Evolutionary conservation across 768 basidiomycete species (phyloP), one percentile per base, ranked within the genome.

Genomic region (Rhodotorula graminis): DNA sequence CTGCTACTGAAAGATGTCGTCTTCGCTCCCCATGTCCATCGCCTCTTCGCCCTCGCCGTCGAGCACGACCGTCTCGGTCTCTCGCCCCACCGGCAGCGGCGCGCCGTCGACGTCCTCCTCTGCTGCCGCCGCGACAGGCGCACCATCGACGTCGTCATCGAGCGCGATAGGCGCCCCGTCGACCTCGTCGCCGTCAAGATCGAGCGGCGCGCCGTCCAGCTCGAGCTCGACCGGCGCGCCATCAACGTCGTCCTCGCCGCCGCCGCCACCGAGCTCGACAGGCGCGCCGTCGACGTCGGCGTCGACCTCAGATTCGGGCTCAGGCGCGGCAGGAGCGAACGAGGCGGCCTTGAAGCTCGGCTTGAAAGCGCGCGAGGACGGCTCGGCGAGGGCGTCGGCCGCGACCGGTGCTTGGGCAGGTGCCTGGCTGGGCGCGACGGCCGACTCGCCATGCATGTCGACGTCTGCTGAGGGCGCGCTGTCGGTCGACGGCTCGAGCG

Each of bases 71-170:
- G 29, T 57, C 40, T 29, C 42, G 2, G 42, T 37, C 23, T 23
- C 10, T 42, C 19, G 18, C 27, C 1, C 53, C 42, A 23, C 12
- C 49, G 76, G 57, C 27, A 42, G 12, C 58, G 76, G 57, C 27
- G 50, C 67, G 46, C 61, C 73, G 52, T 74, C 69, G 18, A 67
- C 21, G 58, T 71, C 73, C 15, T 56, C 67, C 10, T 72, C 33
- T 19, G 18, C n/a, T n/a, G n/a, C n/a, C n/a, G n/a, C 82, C 64
- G 84, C 84, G 65, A 85, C 79, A 5, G 72, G 72, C 27, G 72
- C 76, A 11, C 77, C 77, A 50, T 78, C 78, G 31, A 79, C 18
- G 67, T 77, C 40, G 4, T 55, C 72, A 8, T 40, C 65, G 27
- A 25, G 21, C 14, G 1, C 57, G 21, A 50, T 25, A 0, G 58